Conservation (phyloP, 257 asterid species). For the Solanum medicagineum region DNA sequence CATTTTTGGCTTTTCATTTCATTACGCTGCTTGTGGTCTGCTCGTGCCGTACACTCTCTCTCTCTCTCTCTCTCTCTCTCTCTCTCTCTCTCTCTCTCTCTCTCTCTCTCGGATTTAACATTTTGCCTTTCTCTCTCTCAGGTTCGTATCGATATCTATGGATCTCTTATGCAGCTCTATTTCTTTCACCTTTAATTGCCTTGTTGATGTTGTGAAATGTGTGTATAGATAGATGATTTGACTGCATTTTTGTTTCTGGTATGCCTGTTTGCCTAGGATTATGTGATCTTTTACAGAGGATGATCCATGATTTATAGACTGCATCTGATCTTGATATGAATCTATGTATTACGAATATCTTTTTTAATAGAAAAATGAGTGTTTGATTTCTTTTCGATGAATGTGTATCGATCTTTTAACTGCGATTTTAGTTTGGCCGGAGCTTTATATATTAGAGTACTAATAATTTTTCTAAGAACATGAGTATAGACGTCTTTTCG, state of each 20-base stretch:
- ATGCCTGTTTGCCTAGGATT: not conserved
- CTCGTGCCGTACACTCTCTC: slow-evolving; percentile 22
- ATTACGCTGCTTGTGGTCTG: not conserved
- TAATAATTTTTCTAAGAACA: not conserved
- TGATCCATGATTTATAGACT: not conserved
- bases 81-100: not conserved
- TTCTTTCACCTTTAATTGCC: not conserved
- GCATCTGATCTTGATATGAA: not conserved
- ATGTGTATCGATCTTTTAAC: no score
- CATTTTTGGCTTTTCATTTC: not conserved
- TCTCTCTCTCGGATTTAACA: slow-evolving; percentile 25
- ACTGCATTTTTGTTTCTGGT: not conserved
- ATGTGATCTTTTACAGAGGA: not conserved
- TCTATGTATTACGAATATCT: not conserved
- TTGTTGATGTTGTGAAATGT: not conserved
- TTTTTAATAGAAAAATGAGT: no score
- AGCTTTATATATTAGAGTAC: not conserved
- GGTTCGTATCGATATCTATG: not conserved
- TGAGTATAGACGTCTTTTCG: not conserved
- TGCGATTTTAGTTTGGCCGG: no score
- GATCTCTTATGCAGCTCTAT: not conserved
- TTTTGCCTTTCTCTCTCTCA: not conserved
- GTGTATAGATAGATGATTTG: not conserved
- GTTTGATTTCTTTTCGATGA: not conserved
- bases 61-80: slow-evolving; percentile 11